Base-by-base conservation (phyloP, 2,329 filamentous ascomycete genomes). In the Sclerotinia borealis region DNA sequence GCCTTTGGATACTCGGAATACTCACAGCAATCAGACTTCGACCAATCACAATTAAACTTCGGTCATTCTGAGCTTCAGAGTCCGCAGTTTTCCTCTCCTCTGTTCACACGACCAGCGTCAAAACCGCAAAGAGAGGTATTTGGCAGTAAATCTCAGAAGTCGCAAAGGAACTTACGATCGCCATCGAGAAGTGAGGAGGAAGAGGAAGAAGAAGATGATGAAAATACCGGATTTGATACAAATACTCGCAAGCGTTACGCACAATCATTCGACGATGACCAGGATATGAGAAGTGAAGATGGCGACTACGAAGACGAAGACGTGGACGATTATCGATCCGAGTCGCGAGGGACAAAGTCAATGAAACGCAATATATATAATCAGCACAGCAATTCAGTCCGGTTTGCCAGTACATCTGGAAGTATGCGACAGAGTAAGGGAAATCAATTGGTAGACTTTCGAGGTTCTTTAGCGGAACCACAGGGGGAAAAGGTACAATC, bases 321-420 rank as follows among this genome's bases (percentile, higher is more conserved):
- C 56, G 65, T 69, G 62, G 62, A 68, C 29, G 66, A 68, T 41
- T 66, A 67, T 59, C 55, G 56, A 29, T 54, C 54, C 74, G 51
- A 71, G 64, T 64, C 73, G 74, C 65, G 72, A 75, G 65, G 72
- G 68, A 31, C 62, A 45, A 63, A 48, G 34, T 69, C 70, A 37
- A 56, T 45, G 54, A 71, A 69, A 41, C 68, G 70, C n/a, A 66
- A 68, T 45, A 70, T 68, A 58, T 71, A 61, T 22, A 68, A 68
- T 15, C 71, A 71, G 64, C 78, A 78, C 59, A 79, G 76, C 63
- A 83, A 86, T 73, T 83, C 84, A 15, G 81, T 85, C 39, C 47
- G 64, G 2, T 43, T 60, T 29, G 62, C 66, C 48, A 49, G 63
- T 13, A 62, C 66, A 41, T 54, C 63, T 25, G 63, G 63, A n/a